Percentiles rank a stretch among this genome's conserved stretches.
Conservation (phyloP, 805 yeast species). For the Cyberlindnera meyerae region DNA sequence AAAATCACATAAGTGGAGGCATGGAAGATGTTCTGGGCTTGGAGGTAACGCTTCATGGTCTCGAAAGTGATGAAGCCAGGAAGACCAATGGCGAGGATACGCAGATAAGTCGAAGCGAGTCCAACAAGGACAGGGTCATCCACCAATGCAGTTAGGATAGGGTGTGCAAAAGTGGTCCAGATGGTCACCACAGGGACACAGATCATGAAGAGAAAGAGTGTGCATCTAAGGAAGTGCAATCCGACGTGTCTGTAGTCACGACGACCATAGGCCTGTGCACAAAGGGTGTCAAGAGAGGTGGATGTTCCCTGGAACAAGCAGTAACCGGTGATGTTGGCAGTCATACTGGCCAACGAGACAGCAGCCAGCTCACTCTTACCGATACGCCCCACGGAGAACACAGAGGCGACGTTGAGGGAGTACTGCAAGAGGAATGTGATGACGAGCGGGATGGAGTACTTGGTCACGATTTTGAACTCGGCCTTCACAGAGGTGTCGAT, state of each 20-base stretch:
- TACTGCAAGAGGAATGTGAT: constrained; percentile 67
- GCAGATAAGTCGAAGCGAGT: constrained; percentile 56
- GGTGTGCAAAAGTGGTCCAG: constrained; percentile 58
- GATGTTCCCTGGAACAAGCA: constrained; percentile 74
- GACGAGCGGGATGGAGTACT: constrained; percentile 56
- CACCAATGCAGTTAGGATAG: constrained; percentile 39
- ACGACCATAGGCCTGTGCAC: constrained; percentile 77
- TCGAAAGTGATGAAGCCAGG: constrained; percentile 72
- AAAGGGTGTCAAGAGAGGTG: constrained; percentile 72
- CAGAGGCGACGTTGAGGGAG: constrained; percentile 70
- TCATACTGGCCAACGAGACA: constrained; percentile 70
- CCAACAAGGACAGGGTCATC: constrained; percentile 41
- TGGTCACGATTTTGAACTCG: constrained; percentile 37
- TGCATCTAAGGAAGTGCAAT: constrained; percentile 62
- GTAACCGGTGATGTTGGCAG: constrained; percentile 71
- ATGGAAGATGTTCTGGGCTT: constrained; percentile 74
- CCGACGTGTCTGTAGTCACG: constrained; percentile 63
- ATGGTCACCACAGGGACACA: constrained; percentile 49
- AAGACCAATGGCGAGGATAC: constrained; percentile 54
- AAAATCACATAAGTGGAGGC: constrained; percentile 70
- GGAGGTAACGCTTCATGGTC: constrained; percentile 67
- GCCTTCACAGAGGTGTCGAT: constrained; percentile 29
- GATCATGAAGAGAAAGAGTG: constrained; percentile 50
- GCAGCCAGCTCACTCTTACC: constrained; percentile 73
- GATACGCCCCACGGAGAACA: constrained; percentile 70